These are phyloP conservation scores for Diaporthe longicolla DNA, from an alignment of 2,329 filamentous ascomycete species.

Conservation along the genomic window DNA sequence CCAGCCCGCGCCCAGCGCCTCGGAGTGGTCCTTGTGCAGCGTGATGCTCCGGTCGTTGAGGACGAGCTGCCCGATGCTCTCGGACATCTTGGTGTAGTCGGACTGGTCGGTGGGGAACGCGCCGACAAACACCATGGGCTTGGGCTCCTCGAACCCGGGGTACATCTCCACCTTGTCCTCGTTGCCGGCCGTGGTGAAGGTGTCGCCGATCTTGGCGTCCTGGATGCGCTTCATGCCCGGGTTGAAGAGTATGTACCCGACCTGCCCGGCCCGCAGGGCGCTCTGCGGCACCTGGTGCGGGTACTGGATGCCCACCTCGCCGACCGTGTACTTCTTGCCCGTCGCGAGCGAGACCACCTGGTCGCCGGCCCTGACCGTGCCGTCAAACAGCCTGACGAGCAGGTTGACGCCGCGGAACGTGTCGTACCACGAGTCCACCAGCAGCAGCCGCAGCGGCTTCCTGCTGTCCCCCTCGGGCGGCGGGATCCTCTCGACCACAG, in stretches of 20 bases:
- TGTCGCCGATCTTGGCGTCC: slow-evolving; percentile 96
- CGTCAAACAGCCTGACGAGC: slow-evolving; percentile 92
- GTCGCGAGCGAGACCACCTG: slow-evolving; percentile 91
- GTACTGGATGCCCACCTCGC: slow-evolving; percentile 97
- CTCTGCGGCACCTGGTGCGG: slow-evolving; percentile 87
- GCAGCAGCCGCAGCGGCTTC: slow-evolving; percentile 84
- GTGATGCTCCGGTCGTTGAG: slow-evolving; percentile 97
- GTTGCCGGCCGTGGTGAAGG: slow-evolving; percentile 85
- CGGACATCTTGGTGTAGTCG: slow-evolving; percentile 88
- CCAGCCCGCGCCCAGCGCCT: slow-evolving; percentile 94
- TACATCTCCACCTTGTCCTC: slow-evolving; percentile 84
- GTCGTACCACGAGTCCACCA: slow-evolving; percentile 99
- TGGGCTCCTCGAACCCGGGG: slow-evolving; percentile 95
- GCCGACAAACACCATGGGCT: slow-evolving; percentile 98
- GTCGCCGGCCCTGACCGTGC: slow-evolving; percentile 85
- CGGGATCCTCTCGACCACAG: slow-evolving; percentile 88
- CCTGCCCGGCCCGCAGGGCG: slow-evolving; percentile 88
- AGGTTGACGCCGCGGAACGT: slow-evolving; percentile 95
- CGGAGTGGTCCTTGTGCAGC: slow-evolving; percentile 92
- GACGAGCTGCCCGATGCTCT: slow-evolving; percentile 93
- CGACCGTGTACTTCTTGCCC: slow-evolving; percentile 89
- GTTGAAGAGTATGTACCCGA: slow-evolving; percentile 97
- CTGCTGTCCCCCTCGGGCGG: slow-evolving; percentile 80
- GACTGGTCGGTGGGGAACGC: slow-evolving; percentile 94
- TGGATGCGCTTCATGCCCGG: slow-evolving; percentile 98